A percentile compares a stretch with the other conserved stretches of the same genome.
Evolutionary conservation across 1,284 basidiomycete genomes (phyloP).

Genomic region (Butyriboletus appendiculatus): DNA sequence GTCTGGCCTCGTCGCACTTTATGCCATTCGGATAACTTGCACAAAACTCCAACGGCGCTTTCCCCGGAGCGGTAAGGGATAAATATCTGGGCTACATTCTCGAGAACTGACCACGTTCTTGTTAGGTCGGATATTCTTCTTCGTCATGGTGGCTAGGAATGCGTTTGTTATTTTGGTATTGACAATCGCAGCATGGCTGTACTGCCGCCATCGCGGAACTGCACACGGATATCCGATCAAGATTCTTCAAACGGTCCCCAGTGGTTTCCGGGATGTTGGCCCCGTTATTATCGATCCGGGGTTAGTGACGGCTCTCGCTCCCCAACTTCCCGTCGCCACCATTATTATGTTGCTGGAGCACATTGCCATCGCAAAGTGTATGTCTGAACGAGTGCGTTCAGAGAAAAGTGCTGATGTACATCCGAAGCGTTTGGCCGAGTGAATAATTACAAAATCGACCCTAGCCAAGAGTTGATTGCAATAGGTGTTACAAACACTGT

Average conservation of each 20-base stretch:
- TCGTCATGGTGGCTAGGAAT: constrained; percentile 82
- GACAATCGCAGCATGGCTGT: constrained; percentile 85
- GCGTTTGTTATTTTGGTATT: constrained; percentile 86
- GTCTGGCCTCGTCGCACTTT: constrained; percentile 73
- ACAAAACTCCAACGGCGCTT: constrained; percentile 61
- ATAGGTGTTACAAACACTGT: constrained; percentile 95
- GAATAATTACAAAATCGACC: constrained; percentile 97
- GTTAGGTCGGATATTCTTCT: constrained; percentile 83
- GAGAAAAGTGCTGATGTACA: constrained; percentile 10
- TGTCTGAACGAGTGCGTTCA: constrained; percentile 3
- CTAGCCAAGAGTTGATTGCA: constrained; percentile 96
- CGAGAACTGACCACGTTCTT: not conserved
- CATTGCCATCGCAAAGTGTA: constrained; percentile 93
- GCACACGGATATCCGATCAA: constrained; percentile 79
- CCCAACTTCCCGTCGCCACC: constrained; percentile 88
- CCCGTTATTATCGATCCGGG: constrained; percentile 64
- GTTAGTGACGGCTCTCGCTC: constrained; percentile 71
- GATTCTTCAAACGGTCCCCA: constrained; percentile 82
- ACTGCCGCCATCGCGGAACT: constrained; percentile 64
- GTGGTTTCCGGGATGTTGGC: constrained; percentile 80
- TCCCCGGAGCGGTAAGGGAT: constrained; percentile 59
- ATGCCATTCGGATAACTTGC: constrained; percentile 72
- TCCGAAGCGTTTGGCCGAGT: constrained; percentile 86
- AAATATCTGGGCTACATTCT: not conserved
- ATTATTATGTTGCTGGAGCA: constrained; percentile 96